Evolutionary conservation across 1,284 basidiomycete species (phyloP), one percentile per base, ranked within the genome.

Genomic region (Megacollybia platyphylla): DNA sequence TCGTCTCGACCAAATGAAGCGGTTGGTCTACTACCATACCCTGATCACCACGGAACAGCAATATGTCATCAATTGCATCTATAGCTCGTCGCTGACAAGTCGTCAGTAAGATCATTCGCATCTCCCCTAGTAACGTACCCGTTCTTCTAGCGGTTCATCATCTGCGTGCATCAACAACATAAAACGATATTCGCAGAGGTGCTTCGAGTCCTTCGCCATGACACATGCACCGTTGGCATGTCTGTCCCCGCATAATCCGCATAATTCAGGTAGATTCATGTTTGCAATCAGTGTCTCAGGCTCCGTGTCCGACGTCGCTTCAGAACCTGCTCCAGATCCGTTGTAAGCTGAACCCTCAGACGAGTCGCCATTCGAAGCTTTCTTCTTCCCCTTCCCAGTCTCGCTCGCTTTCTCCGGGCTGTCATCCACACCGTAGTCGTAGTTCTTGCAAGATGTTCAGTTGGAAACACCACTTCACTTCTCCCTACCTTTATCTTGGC

Each of bases 181-280:
- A 38, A 70, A 65, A 34, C 84, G 70, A 52, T 76, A 87, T 50
- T 82, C 74, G 13, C 71, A 71, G 18, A 87, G 62, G 53, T 85
- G 75, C 45, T 73, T 66, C 5, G 80, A 73, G 40, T 62, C 68
- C 20, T 76, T 67, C 3, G 71, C 72, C 82, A 86, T 82, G n/a
- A 53, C 52, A 51, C 83, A 87, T 34, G 62, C 54, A 10, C 71
- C 63, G 29, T 55, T 55, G 36, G 56, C 64, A 51, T 87, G 83
- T 4, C 44, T 48, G n/a, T 49, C 53, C 30, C 68, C 70, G 54
- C 84, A 87, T n/a, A 87, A 60, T 6, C 77, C 72, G 53, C 83
- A 87, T 10, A 44, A 44, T 17, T 54, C 51, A 32, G 49, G 43
- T 20, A 18, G 7, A 17, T 34, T 7, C 7, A 7, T 34, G 17